These are phyloP conservation scores for Cerrena zonata DNA, from an alignment of 1,284 basidiomycete species.

Conservation along the genomic window DNA sequence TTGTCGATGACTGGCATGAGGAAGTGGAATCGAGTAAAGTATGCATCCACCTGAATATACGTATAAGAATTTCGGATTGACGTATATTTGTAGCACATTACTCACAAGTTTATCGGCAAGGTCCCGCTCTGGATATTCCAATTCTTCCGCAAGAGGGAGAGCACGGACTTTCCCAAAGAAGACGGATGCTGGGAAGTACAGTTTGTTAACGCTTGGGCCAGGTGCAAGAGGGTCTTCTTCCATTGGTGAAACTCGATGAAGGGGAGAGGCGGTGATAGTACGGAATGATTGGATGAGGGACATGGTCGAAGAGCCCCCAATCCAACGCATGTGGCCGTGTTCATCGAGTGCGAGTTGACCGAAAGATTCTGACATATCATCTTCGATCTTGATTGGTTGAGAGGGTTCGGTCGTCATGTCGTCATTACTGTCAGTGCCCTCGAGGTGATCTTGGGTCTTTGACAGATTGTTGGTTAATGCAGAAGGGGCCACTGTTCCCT, in stretches of 20 bases:
- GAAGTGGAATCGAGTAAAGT: constrained; percentile 80
- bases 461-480: constrained; percentile 19
- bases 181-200: constrained; percentile 84
- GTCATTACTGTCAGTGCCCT: constrained; percentile 33
- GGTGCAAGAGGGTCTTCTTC: constrained; percentile 74
- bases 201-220: constrained; percentile 70
- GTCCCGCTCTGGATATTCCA: constrained; percentile 78
- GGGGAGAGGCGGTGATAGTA: constrained; percentile 63
- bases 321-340: constrained; percentile 86
- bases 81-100: constrained; percentile 11
- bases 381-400: constrained; percentile 52
- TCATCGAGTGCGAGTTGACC: constrained; percentile 84
- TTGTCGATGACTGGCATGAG: constrained; percentile 81
- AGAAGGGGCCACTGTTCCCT: constrained; percentile 12
- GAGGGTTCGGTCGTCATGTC: constrained; percentile 27
- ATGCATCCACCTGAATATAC: constrained; percentile 65
- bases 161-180: constrained; percentile 83
- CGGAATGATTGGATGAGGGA: constrained; percentile 85
- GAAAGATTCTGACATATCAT: constrained; percentile 73
- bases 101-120: constrained; percentile 75
- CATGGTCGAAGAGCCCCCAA: constrained; percentile 86
- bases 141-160: constrained; percentile 78
- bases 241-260: constrained; percentile 74
- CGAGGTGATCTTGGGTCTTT: constrained; percentile 20
- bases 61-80: constrained; percentile 8